Evolutionary conservation across 108 stramenopile species (phyloP).

Genomic region (Nitzschia inconspicua): DNA sequence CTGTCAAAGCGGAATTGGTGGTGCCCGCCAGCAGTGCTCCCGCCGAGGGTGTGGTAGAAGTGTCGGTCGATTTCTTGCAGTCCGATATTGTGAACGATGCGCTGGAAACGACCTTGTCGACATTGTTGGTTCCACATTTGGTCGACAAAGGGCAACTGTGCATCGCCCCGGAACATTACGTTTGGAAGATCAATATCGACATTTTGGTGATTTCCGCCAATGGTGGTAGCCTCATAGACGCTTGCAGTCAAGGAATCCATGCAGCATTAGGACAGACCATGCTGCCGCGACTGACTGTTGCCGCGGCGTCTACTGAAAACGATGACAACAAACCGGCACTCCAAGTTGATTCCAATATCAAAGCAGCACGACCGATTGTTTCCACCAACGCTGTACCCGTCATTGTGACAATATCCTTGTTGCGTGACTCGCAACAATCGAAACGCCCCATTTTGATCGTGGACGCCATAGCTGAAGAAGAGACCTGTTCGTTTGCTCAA

Average conservation of each 20-base stretch:
- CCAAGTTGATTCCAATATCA: constrained; percentile 49
- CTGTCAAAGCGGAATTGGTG: constrained; percentile 69
- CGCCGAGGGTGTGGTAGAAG: constrained; percentile 45
- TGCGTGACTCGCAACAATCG: constrained; percentile 12
- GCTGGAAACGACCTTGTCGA: constrained; percentile 42
- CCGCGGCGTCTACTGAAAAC: constrained; percentile 15
- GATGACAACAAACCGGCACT: constrained; percentile 19
- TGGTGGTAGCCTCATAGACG: constrained; percentile 60
- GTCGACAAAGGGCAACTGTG: constrained; percentile 42
- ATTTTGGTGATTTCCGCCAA: constrained; percentile 51
- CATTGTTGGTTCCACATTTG: constrained; percentile 49
- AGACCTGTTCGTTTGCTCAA: constrained; percentile 52
- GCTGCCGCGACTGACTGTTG: constrained; percentile 40
- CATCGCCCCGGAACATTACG: constrained; percentile 53
- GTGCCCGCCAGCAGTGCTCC: constrained; percentile 47
- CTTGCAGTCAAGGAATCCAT: constrained; percentile 50
- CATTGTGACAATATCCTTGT: constrained; percentile 51
- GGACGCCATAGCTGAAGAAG: constrained; percentile 69
- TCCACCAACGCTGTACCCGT: constrained; percentile 52
- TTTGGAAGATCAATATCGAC: constrained; percentile 65
- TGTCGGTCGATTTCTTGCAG: constrained; percentile 55
- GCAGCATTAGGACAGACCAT: constrained; percentile 46
- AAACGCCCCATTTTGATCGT: constrained; percentile 39
- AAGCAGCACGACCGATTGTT: constrained; percentile 36
- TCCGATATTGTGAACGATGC: constrained; percentile 24